Percentiles rank a stretch among this genome's conserved stretches.
phyloP scores from a whole-genome alignment of 2,329 filamentous ascomycete species.

The Ceratocystis alfenasii region DNA sequence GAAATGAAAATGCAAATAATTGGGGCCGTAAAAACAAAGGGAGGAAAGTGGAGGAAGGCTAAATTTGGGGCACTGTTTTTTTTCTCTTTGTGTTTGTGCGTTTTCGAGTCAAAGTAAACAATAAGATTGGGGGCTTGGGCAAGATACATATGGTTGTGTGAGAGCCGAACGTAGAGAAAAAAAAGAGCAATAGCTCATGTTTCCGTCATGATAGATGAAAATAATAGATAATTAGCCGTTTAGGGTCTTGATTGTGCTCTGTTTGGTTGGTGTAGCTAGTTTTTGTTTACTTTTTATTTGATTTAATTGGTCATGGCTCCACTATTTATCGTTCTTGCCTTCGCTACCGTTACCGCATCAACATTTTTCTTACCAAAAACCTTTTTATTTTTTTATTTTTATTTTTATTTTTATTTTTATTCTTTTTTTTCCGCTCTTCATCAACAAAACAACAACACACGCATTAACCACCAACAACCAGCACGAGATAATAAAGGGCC shows the following conservation, averaged over 20 bases:
- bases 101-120: constrained; percentile 8
- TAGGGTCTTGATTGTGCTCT: neutral
- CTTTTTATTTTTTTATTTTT: neutral
- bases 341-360: constrained; percentile 23
- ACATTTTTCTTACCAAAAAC: constrained; percentile 20
- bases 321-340: constrained; percentile 5
- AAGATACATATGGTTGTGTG: neutral
- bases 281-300: neutral
- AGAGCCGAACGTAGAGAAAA: too few relatives aligned
- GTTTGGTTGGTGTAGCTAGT: neutral
- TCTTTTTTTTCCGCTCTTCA: neutral
- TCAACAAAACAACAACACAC: constrained; percentile 3
- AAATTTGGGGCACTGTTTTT: constrained; percentile 2
- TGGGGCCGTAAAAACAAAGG: neutral
- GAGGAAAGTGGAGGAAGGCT: constrained; percentile 4
- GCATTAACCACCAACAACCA: neutral
- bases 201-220: too few relatives aligned
- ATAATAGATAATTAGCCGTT: too few relatives aligned
- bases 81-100: constrained; percentile 1
- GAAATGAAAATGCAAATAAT: neutral
- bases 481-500: too few relatives aligned
- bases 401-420: neutral
- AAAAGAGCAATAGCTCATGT: too few relatives aligned
- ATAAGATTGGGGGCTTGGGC: neutral
- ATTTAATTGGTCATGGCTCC: neutral